Percentiles rank a stretch among this genome's conserved stretches.
Conservation (phyloP, 2,329 filamentous ascomycete species). For the Ambrosiella beaveri region DNA sequence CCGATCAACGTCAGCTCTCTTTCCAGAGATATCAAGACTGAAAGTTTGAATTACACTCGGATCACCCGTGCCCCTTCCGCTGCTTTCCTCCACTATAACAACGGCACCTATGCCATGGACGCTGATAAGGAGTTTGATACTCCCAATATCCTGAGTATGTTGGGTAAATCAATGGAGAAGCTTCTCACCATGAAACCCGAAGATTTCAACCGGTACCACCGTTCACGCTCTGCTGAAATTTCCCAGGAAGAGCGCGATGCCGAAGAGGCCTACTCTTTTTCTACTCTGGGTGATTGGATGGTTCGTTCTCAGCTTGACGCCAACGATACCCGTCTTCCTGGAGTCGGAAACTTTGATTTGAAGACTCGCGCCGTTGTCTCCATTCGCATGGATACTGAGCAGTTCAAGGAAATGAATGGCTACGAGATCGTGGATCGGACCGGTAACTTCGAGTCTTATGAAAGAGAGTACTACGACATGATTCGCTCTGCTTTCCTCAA, state of each 20-base stretch:
- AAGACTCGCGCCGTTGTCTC: constrained; percentile 87
- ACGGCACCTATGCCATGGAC: constrained; percentile 86
- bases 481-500: constrained; percentile 87
- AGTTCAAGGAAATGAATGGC: constrained; percentile 57
- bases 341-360: constrained; percentile 85
- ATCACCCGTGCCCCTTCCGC: constrained; percentile 59
- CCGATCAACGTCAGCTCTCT: constrained; percentile 47
- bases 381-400: constrained; percentile 68
- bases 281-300: constrained; percentile 69
- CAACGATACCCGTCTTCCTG: constrained; percentile 67
- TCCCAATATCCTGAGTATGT: constrained; percentile 72
- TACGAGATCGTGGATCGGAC: constrained; percentile 69
- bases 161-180: constrained; percentile 95
- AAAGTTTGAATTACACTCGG: constrained; percentile 49
- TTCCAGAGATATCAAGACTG: constrained; percentile 47
- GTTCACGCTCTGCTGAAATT: constrained; percentile 47
- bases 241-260: constrained; percentile 53
- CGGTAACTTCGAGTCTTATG: constrained; percentile 78
- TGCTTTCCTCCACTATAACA: constrained; percentile 64
- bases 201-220: constrained; percentile 73
- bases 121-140: constrained; percentile 83
- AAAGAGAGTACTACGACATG: constrained; percentile 95
- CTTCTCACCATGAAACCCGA: constrained; percentile 67
- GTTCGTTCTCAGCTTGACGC: constrained; percentile 94
- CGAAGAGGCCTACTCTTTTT: constrained; percentile 74